Conservation (phyloP, 495 filamentous ascomycete genomes). For the Hypoxylon trugodes region DNA sequence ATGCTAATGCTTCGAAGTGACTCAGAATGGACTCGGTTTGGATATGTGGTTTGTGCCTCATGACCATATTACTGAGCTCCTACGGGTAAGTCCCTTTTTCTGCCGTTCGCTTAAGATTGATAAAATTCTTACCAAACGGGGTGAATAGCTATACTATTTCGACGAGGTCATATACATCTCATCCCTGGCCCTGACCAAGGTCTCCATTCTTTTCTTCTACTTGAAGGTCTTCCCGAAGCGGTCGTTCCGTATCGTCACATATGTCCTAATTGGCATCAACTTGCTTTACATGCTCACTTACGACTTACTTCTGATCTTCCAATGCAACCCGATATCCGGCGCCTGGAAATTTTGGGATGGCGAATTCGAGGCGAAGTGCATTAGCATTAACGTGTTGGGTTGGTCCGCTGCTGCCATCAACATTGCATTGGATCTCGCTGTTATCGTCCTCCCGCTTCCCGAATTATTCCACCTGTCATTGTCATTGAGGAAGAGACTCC, state of each 20-base stretch:
- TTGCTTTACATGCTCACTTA: slow-evolving; percentile 42
- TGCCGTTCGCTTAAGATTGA: neutral
- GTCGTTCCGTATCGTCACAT: slow-evolving; percentile 49
- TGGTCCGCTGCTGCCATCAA: slow-evolving; percentile 47
- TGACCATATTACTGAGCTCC: slow-evolving; percentile 39
- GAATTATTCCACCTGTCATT: slow-evolving; percentile 45
- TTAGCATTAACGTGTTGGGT: slow-evolving; percentile 46
- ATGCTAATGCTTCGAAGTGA: slow-evolving; percentile 23
- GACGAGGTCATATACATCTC: slow-evolving; percentile 50
- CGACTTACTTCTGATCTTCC: slow-evolving; percentile 50
- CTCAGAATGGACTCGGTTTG: slow-evolving; percentile 27
- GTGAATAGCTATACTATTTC: slow-evolving; percentile 49
- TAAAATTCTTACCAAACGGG: slow-evolving; percentile 5
- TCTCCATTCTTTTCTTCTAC: slow-evolving; percentile 62
- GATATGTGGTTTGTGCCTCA: slow-evolving; percentile 44
- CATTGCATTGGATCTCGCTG: slow-evolving; percentile 52
- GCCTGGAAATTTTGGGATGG: slow-evolving; percentile 52
- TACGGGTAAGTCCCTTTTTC: slow-evolving; percentile 25
- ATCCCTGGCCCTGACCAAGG: slow-evolving; percentile 54
- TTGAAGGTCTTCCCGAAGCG: slow-evolving; percentile 58
- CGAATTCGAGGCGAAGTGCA: slow-evolving; percentile 46
- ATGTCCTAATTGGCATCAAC: slow-evolving; percentile 48
- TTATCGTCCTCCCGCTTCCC: slow-evolving; percentile 52
- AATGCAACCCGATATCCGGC: slow-evolving; percentile 50
- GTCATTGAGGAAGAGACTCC: slow-evolving; percentile 45